Base-by-base conservation (phyloP, 345 rosid species). In the Citrus medica region DNA sequence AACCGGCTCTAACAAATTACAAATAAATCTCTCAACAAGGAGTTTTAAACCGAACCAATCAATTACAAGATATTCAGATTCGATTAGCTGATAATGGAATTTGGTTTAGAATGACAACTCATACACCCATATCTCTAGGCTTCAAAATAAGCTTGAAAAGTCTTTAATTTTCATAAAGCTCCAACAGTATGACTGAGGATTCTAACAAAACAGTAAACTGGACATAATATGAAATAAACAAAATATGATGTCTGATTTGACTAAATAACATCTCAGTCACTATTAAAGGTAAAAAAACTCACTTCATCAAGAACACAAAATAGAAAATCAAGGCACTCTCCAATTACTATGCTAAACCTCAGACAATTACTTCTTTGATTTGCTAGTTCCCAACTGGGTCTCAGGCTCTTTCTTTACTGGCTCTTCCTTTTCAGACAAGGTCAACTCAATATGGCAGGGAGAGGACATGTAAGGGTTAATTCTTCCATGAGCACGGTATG, bases 401-500 rank as follows among this genome's bases (percentile, higher is more conserved):
- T 96, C 97, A 3, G 99, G 94, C 98, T 94, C 99, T 82, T 92
- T 96, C 89, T 87, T 88, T 48, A 96, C 98, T 2, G 99, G 79
- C 80, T 92, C 99, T 83, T 96, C 99, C 86, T 92, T 94, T 86
- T 96, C 98, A 0, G 98, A 94, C 82, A 94, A 82, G 56, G 82
- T 84, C 87, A 96, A 81, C 89, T 94, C 98, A 42, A 96, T 94
- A 84, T 96, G 99, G 77, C 98, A 96, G 0, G 99, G 99, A 61
- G 94, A 91, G 1, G 98, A 94, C 99, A 96, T 96, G 78, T 96
- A 96, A 69, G 99, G n/a, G n/a, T n/a, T 94, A 74, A 96, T 96
- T 87, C 98, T 88, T 89, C 99, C 99, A 2, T 96, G 98, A 14
- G 99, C 99, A 55, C 99, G 85, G 81, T 96, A 96, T n/a, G 98